A percentile compares a stretch with the other conserved stretches of the same genome.
Evolutionary conservation across 306 rosid species (phyloP).

Genomic region (Ziziphus jujuba): DNA sequence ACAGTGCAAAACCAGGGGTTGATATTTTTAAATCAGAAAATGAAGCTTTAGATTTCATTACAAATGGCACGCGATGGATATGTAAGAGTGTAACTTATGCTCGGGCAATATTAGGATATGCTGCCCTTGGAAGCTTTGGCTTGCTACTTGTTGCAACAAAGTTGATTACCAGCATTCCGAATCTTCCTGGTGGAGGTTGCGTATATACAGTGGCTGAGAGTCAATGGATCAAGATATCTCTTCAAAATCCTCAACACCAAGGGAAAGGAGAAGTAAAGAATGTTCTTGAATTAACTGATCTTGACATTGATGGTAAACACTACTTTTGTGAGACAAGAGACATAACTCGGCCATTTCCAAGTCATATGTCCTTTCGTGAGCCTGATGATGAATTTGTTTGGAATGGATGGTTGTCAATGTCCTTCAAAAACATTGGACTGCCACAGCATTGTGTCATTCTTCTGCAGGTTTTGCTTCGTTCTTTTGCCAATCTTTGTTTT

Average conservation of each 20-base stretch:
- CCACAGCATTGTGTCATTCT: conserved; percentile 78
- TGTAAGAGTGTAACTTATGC: conserved; percentile 52
- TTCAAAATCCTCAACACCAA: conserved; percentile 64
- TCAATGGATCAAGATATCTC: conserved; percentile 79
- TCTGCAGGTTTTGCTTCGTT: conserved; percentile 77
- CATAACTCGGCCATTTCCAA: conserved; percentile 82
- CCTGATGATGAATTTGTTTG: conserved; percentile 97
- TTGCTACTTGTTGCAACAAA: conserved; percentile 84
- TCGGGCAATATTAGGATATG: conserved; percentile 82
- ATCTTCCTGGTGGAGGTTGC: conserved; percentile 88
- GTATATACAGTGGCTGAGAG: conserved; percentile 79
- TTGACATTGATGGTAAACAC: conserved; percentile 89
- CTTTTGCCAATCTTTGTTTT: conserved; percentile 21
- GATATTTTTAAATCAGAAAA: conserved; percentile 73
- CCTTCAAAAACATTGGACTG: conserved; percentile 78
- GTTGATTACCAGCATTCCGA: conserved; percentile 55
- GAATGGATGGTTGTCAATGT: conserved; percentile 82
- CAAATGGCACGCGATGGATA: conserved; percentile 58
- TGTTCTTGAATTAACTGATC: conserved; percentile 68
- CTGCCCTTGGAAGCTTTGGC: conserved; percentile 68
- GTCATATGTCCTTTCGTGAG: conserved; percentile 44
- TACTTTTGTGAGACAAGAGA: conserved; percentile 90
- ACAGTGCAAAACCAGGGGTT: conserved; percentile 50
- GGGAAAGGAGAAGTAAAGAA: conserved; percentile 93
- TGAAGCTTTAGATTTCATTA: conserved; percentile 63